Conservation (phyloP, 2,329 filamentous ascomycete species). For the Microsporum ferrugineum region DNA sequence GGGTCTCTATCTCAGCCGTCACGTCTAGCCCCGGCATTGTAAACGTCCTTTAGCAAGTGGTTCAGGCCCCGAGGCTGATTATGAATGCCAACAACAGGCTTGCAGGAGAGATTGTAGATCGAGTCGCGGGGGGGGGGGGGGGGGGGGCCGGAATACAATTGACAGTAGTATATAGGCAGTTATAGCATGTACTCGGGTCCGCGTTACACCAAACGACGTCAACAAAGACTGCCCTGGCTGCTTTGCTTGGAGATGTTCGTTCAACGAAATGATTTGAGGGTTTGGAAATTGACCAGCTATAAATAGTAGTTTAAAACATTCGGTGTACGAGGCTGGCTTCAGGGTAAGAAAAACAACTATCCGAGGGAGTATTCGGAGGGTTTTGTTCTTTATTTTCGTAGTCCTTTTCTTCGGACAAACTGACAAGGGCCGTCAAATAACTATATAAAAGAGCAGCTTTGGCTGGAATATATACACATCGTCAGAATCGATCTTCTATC, state of each 20-base stretch:
- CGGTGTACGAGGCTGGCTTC: background rate
- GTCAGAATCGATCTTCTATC: background rate
- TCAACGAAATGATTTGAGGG: background rate
- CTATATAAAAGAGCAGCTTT: background rate
- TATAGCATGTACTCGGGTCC: background rate
- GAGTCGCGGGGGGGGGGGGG: background rate
- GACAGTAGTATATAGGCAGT: background rate
- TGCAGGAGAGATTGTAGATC: background rate
- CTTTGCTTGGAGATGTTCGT: background rate
- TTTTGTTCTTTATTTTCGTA: background rate
- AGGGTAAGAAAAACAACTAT: background rate
- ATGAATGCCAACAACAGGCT: background rate
- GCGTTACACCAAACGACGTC: background rate
- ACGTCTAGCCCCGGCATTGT: background rate
- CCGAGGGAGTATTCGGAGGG: background rate
- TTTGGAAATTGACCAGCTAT: background rate
- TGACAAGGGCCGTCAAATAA: too few species aligned
- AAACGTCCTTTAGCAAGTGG: background rate
- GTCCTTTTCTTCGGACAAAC: too few species aligned
- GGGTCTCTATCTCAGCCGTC: conserved; percentile 11
- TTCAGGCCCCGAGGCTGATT: background rate
- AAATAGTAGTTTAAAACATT: background rate
- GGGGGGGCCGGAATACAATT: background rate
- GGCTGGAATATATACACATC: background rate
- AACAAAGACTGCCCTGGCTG: background rate